These are phyloP conservation scores for Daldinia concentrica DNA, from an alignment of 495 filamentous ascomycete genomes.

Conservation along the genomic window DNA sequence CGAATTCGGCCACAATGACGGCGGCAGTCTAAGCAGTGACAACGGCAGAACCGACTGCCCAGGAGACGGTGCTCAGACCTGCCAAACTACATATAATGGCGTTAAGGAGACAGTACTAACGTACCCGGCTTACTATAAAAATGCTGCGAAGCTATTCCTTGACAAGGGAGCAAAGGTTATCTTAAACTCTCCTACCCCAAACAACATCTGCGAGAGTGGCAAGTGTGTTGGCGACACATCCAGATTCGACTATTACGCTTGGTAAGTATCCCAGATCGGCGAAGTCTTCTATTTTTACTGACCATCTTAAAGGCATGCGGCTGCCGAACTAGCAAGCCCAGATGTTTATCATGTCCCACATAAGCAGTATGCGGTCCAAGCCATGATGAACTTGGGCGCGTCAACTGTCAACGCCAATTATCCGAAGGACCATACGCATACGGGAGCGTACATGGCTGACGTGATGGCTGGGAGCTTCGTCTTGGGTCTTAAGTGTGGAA, in stretches of 20 bases:
- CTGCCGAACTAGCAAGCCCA: slow-evolving; percentile 42
- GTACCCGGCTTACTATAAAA: slow-evolving; percentile 65
- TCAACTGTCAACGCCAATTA: slow-evolving; percentile 59
- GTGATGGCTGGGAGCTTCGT: slow-evolving; percentile 57
- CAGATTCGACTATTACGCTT: slow-evolving; percentile 62
- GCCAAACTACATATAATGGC: slow-evolving; percentile 58
- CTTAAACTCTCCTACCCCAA: slow-evolving; percentile 65
- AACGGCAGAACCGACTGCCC: slow-evolving; percentile 68
- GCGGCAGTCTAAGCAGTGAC: slow-evolving; percentile 48
- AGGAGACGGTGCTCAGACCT: slow-evolving; percentile 64
- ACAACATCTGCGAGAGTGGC: slow-evolving; percentile 63
- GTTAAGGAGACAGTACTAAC: slow-evolving; percentile 65
- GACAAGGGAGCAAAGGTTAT: slow-evolving; percentile 67
- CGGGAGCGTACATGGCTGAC: slow-evolving; percentile 61
- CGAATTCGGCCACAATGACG: slow-evolving; percentile 62
- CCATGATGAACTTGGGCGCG: slow-evolving; percentile 55
- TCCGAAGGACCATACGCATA: slow-evolving; percentile 70
- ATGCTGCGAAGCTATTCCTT: slow-evolving; percentile 61
- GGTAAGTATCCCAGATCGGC: slow-evolving; percentile 31
- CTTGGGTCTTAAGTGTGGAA: slow-evolving; percentile 52
- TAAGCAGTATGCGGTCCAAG: slow-evolving; percentile 61
- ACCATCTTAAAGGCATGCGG: slow-evolving; percentile 45
- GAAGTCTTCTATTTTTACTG: slow-evolving; percentile 25
- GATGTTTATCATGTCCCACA: slow-evolving; percentile 61
- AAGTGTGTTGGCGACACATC: slow-evolving; percentile 53